phyloP scores from a whole-genome alignment of 345 rosid genomes.

The Toxicodendron radicans region DNA sequence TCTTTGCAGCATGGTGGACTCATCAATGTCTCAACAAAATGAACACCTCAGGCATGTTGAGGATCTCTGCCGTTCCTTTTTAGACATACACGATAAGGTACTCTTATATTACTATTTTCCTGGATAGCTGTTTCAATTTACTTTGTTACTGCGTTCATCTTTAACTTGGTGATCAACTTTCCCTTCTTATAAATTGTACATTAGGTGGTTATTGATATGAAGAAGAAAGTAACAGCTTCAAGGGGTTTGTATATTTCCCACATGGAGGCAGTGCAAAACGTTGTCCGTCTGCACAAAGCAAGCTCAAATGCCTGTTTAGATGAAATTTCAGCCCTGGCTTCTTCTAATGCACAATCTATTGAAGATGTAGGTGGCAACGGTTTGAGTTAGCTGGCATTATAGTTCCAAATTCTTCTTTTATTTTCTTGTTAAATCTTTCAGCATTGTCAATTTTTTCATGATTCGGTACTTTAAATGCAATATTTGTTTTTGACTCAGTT shows the following conservation, averaged over 20 bases:
- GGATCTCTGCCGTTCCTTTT: conserved; percentile 65
- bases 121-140: neutral
- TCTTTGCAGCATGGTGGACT: conserved; percentile 58
- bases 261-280: conserved; percentile 86
- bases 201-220: conserved; percentile 66
- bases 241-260: conserved; percentile 70
- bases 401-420: neutral
- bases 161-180: neutral
- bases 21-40: conserved; percentile 68
- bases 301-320: conserved; percentile 72
- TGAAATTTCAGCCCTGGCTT: conserved; percentile 63
- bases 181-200: conserved; percentile 8
- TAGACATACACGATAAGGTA: conserved; percentile 69
- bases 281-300: conserved; percentile 87
- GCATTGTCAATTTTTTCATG: neutral
- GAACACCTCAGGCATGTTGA: conserved; percentile 69
- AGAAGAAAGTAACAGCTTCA: conserved; percentile 61
- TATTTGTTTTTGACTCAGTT: conserved; percentile 43
- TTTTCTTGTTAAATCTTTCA: neutral
- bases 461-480: neutral
- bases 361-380: conserved; percentile 53
- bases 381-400: conserved; percentile 1
- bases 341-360: conserved; percentile 54
- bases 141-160: neutral
- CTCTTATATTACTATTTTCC: neutral